Conservation (phyloP, 2,329 filamentous ascomycete genomes). For the Tolypocladium amazonense region DNA sequence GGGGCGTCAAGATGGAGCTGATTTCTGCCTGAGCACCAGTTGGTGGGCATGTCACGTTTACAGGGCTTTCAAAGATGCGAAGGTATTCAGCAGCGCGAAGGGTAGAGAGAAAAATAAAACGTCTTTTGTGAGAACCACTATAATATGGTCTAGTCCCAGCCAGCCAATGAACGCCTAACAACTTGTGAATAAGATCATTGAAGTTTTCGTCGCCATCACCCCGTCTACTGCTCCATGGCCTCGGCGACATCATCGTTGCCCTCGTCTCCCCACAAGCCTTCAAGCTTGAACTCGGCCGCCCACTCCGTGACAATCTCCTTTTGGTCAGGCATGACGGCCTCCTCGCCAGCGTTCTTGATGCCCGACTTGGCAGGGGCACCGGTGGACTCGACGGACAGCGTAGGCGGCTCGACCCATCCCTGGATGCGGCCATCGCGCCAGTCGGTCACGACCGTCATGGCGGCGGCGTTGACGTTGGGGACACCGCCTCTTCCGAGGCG, state of each 20-base stretch:
- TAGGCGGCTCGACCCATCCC: constrained; percentile 76
- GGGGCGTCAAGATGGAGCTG: constrained; percentile 71
- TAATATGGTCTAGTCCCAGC: constrained; percentile 14
- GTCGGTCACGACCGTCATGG: constrained; percentile 90
- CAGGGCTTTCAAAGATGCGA: background rate
- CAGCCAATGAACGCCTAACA: constrained; percentile 22
- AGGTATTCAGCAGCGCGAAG: background rate
- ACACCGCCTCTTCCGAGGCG: constrained; percentile 80
- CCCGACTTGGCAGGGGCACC: constrained; percentile 18
- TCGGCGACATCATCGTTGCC: constrained; percentile 23
- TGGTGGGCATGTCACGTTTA: constrained; percentile 5
- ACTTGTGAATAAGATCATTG: constrained; percentile 1
- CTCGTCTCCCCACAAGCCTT: constrained; percentile 76
- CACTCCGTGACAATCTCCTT: constrained; percentile 87
- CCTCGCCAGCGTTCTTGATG: constrained; percentile 28
- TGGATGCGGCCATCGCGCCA: constrained; percentile 93
- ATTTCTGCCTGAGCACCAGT: constrained; percentile 21
- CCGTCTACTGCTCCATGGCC: constrained; percentile 39
- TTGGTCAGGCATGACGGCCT: constrained; percentile 49
- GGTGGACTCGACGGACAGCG: constrained; percentile 41
- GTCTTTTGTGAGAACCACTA: background rate
- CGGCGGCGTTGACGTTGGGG: constrained; percentile 78
- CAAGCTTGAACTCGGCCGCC: constrained; percentile 91
- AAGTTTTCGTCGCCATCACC: constrained; percentile 2
- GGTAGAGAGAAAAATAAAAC: background rate